Conservation (phyloP, 208 protist genomes). For the Lotmaria passim region DNA sequence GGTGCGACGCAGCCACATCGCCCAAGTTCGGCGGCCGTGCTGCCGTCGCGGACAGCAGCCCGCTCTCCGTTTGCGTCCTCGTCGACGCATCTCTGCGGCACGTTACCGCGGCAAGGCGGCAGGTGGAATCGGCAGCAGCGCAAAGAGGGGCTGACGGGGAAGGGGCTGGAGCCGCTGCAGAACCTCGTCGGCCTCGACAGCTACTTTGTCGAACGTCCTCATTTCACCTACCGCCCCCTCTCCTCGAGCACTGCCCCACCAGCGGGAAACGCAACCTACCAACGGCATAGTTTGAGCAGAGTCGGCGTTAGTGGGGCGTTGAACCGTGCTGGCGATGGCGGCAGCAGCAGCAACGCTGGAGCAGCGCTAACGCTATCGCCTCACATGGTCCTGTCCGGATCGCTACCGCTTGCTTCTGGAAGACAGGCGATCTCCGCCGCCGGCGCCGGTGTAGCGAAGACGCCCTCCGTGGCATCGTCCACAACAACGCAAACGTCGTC, state of each 20-base stretch:
- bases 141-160: conserved; percentile 27
- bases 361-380: no score
- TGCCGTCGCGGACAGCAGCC: no score
- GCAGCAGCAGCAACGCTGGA: no score
- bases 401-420: no score
- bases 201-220: conserved; percentile 27
- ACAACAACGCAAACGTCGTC: not conserved
- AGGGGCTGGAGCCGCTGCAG: conserved; percentile 26
- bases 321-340: no score
- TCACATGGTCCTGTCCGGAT: no score
- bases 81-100: not conserved
- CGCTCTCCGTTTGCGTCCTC: no score
- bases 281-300: no score
- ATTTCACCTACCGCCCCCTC: conserved; percentile 20
- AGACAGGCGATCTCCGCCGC: not conserved
- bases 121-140: conserved; percentile 15
- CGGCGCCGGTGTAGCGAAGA: not conserved
- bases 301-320: no score
- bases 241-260: not conserved
- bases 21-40: not conserved
- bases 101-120: not conserved
- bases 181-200: conserved; percentile 37
- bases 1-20: not conserved
- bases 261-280: no score
- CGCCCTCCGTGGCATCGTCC: not conserved